Conservation (phyloP, 2,329 filamentous ascomycete species). For the Monosporascus sp. region DNA sequence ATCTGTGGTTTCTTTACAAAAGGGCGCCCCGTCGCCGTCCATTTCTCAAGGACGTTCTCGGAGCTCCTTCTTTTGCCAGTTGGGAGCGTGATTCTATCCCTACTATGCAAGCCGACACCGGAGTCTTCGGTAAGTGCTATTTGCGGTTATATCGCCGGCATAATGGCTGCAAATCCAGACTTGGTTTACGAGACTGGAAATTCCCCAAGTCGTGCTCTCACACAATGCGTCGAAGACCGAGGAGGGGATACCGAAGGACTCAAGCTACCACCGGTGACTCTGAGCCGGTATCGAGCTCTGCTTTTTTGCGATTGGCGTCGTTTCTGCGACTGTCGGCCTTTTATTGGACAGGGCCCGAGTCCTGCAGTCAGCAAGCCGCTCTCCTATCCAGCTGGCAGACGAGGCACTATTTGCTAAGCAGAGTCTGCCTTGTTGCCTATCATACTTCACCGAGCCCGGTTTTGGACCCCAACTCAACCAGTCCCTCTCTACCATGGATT, state of each 20-base stretch:
- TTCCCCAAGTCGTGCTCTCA: constrained; percentile 10
- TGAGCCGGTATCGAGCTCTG: constrained; percentile 18
- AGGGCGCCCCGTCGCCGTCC: neutral
- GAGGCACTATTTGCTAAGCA: constrained; percentile 26
- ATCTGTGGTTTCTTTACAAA: neutral
- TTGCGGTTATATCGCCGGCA: neutral
- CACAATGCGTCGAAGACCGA: constrained; percentile 26
- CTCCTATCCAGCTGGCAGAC: constrained; percentile 27
- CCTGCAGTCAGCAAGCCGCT: constrained; percentile 28
- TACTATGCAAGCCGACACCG: neutral
- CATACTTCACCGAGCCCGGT: constrained; percentile 29
- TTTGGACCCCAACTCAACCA: constrained; percentile 29
- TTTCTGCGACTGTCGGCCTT: constrained; percentile 11
- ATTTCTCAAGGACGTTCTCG: neutral
- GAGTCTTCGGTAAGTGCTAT: neutral
- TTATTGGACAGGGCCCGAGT: constrained; percentile 28
- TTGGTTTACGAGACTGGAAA: constrained; percentile 2
- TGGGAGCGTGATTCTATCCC: neutral
- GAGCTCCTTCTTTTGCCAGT: neutral
- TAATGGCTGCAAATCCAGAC: neutral
- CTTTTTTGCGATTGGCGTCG: constrained; percentile 13
- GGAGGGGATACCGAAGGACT: constrained; percentile 14
- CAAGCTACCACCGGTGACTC: constrained; percentile 12
- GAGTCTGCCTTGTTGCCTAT: constrained; percentile 33
- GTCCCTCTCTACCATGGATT: constrained; percentile 19